Conservation (phyloP, 2,329 filamentous ascomycete species). For the Ramichloridium luteum region DNA sequence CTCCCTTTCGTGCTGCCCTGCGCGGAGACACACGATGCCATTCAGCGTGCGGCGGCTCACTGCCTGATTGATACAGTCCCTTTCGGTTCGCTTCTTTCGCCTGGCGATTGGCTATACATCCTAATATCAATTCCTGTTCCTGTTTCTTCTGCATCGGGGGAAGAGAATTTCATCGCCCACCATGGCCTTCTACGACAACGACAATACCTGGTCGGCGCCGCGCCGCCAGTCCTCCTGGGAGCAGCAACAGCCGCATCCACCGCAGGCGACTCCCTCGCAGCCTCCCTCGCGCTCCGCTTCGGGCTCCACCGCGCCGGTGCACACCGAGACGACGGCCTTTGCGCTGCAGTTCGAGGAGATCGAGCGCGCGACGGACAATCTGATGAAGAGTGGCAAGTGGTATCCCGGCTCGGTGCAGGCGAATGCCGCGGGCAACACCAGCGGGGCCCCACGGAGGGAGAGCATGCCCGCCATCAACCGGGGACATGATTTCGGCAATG, state of each 20-base stretch:
- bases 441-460: slow-evolving; percentile 53
- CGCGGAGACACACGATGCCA: too few species aligned
- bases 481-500: not conserved
- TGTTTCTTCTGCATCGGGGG: too few species aligned
- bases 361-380: slow-evolving; percentile 86
- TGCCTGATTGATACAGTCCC: too few species aligned
- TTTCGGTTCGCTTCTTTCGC: too few species aligned
- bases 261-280: slow-evolving; percentile 25
- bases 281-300: slow-evolving; percentile 64
- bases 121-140: too few species aligned
- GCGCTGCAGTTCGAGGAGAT: slow-evolving; percentile 90
- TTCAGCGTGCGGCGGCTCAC: too few species aligned
- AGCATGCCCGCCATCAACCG: slow-evolving; percentile 51
- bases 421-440: slow-evolving; percentile 12
- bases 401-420: slow-evolving; percentile 39
- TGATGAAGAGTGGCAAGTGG: slow-evolving; percentile 92
- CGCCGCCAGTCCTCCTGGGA: slow-evolving; percentile 59
- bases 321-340: slow-evolving; percentile 62
- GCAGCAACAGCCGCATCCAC: slow-evolving; percentile 43
- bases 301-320: slow-evolving; percentile 53
- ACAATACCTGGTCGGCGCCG: slow-evolving; percentile 47
- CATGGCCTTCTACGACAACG: slow-evolving; percentile 62
- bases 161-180: too few species aligned
- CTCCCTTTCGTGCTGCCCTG: too few species aligned
- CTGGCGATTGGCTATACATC: too few species aligned